Conservation (phyloP, 208 protist species). For the Trypanosoma theileri region DNA sequence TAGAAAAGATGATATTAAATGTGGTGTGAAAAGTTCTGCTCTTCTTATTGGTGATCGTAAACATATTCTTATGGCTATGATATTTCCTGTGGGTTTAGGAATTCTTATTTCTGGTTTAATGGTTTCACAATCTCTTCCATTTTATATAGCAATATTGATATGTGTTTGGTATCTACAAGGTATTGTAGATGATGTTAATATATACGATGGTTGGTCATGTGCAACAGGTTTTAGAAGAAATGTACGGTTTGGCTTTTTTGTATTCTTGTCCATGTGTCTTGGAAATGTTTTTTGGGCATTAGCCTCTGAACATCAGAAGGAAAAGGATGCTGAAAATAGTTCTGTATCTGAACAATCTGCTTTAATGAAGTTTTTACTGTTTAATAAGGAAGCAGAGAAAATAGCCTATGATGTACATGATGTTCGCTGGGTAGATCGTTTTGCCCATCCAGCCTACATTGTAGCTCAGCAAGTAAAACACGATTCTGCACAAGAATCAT, state of each 20-base stretch:
- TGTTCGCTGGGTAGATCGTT: conserved; percentile 75
- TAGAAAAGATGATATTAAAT: conserved; percentile 69
- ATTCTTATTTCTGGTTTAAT: conserved; percentile 62
- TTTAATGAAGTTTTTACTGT: conserved; percentile 56
- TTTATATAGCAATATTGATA: conserved; percentile 58
- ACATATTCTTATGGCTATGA: conserved; percentile 66
- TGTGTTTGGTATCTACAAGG: conserved; percentile 66
- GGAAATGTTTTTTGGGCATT: conserved; percentile 80
- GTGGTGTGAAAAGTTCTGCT: conserved; percentile 80
- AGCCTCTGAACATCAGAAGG: conserved; percentile 66
- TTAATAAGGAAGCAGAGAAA: conserved; percentile 40
- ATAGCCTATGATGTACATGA: conserved; percentile 40
- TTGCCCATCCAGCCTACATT: conserved; percentile 76
- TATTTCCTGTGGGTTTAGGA: conserved; percentile 44
- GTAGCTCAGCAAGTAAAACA: conserved; percentile 49
- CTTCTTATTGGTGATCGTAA: conserved; percentile 83
- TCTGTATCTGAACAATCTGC: conserved; percentile 29
- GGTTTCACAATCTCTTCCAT: conserved; percentile 72
- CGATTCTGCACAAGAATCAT: conserved; percentile 35
- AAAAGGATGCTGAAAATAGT: conserved; percentile 50
- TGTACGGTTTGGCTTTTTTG: conserved; percentile 60
- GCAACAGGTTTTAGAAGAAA: conserved; percentile 62
- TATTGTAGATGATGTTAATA: conserved; percentile 86
- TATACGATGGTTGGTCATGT: conserved; percentile 85
- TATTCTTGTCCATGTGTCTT: conserved; percentile 69